Evolutionary conservation across 2,329 filamentous ascomycete genomes (phyloP), one percentile per base, ranked within the genome.

Genomic region (Trichoderma afroharzianum): DNA sequence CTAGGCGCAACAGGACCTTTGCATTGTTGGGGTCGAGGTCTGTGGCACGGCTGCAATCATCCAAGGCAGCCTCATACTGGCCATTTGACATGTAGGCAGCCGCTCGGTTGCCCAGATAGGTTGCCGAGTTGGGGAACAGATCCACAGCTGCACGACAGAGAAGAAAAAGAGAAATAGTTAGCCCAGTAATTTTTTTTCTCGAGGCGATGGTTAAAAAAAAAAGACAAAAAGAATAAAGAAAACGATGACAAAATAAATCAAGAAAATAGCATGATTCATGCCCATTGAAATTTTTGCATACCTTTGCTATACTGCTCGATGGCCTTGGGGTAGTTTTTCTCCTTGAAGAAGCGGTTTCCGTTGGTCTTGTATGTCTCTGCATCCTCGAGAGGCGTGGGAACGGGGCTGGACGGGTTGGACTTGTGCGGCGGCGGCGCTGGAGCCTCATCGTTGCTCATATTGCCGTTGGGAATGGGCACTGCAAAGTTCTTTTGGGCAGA

Each of bases 281-380:
- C 24, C 36, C 63, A 59, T 59, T n/a, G 9, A n/a, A n/a, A 4
- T n/a, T 43, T 43, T 12, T 47, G 55, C 80, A 79, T 86, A 97
- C 95, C 95, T 89, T 97, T 97, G 76, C 93, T 93, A 82, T 98
- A 99, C 82, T 98, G 94, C 76, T 93, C 88, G 80, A 98, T 95
- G 28, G 96, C 95, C 79, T 92, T 92, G 73, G 87, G 84, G 81
- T 95, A 99, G 78, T 98, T 93, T 80, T 92, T 93, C 74, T 95
- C 93, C 85, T 98, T 98, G 88, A 98, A 99, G 79, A 93, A 95
- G 79, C 96, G 96, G 85, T 99, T 99, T 72, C 96, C 96, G 2
- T 93, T 90, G 76, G 93, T 89, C 86, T 99, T 99, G 88, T 92
- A 97, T 14, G 90, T 87, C 83, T 99, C 96, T 30, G 95, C 94